These are phyloP conservation scores for Xylona heveae DNA, from an alignment of 495 filamentous ascomycete species.

Conservation along the genomic window DNA sequence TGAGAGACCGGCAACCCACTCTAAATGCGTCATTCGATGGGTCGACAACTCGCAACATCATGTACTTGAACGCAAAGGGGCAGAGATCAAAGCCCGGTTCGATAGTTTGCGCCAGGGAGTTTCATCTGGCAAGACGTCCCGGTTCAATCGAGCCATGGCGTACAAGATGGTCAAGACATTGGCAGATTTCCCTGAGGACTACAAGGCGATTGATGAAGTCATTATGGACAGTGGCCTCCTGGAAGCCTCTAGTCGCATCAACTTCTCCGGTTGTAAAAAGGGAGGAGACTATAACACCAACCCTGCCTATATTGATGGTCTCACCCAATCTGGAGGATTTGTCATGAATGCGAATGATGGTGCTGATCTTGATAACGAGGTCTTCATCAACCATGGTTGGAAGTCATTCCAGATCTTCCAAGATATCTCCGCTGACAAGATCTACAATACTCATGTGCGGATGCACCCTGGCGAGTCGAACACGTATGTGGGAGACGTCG, in stretches of 20 bases:
- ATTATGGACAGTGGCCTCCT: conserved; percentile 47
- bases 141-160: conserved; percentile 41
- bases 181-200: conserved; percentile 45
- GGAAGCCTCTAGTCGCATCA: conserved; percentile 50
- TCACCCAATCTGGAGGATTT: conserved; percentile 29
- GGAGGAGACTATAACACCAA: conserved; percentile 27
- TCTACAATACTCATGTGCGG: conserved; percentile 49
- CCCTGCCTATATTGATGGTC: conserved; percentile 27
- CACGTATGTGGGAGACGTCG: conserved; percentile 29
- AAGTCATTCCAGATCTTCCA: conserved; percentile 49
- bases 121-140: conserved; percentile 10
- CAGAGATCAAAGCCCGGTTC: conserved; percentile 25
- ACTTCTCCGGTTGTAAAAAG: conserved; percentile 34
- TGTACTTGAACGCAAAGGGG: too few relatives aligned
- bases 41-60: too few relatives aligned
- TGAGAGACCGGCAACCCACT: too few relatives aligned
- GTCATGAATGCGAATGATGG: conserved; percentile 29
- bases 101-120: conserved; percentile 18
- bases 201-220: conserved; percentile 55
- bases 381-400: conserved; percentile 27
- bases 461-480: conserved; percentile 28
- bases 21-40: too few relatives aligned
- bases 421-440: conserved; percentile 36
- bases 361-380: conserved; percentile 21
- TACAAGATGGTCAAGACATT: conserved; percentile 58